Conservation (phyloP, 78 protist genomes). For the Capsaspora owczarzaki region DNA sequence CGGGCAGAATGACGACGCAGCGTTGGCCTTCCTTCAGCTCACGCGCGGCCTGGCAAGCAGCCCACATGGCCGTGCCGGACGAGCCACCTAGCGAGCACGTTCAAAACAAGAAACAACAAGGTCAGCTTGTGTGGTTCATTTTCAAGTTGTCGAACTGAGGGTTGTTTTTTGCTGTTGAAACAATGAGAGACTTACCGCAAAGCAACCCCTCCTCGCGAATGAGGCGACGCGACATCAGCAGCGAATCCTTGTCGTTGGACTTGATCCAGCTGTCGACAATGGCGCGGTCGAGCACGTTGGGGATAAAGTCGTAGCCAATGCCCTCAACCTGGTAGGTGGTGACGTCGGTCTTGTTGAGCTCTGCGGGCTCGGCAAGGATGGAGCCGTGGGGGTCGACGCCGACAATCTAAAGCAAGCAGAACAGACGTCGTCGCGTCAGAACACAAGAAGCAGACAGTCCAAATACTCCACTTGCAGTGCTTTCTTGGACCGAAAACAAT, state of each 20-base stretch:
- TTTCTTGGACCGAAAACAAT: too few species aligned
- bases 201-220: conserved; percentile 79
- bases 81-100: conserved; percentile 52
- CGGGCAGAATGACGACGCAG: conserved; percentile 79
- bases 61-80: conserved; percentile 71
- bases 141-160: too few species aligned
- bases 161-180: too few species aligned
- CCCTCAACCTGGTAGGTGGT: conserved; percentile 83
- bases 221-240: conserved; percentile 73
- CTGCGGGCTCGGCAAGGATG: conserved; percentile 76
- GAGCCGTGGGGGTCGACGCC: conserved; percentile 94
- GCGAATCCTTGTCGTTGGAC: conserved; percentile 64
- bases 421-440: too few species aligned
- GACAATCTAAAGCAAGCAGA: conserved; percentile 38
- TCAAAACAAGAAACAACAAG: not conserved
- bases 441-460: too few species aligned
- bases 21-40: conserved; percentile 34
- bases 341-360: conserved; percentile 29
- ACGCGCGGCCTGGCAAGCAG: conserved; percentile 70
- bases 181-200: conserved; percentile 31
- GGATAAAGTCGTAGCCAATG: conserved; percentile 93
- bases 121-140: not conserved
- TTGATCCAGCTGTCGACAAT: conserved; percentile 66
- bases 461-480: too few species aligned
- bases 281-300: conserved; percentile 54